Evolutionary conservation across 305 asterid genomes (phyloP), one percentile per base, ranked within the genome.

Genomic region (Fraxinus baroniana): DNA sequence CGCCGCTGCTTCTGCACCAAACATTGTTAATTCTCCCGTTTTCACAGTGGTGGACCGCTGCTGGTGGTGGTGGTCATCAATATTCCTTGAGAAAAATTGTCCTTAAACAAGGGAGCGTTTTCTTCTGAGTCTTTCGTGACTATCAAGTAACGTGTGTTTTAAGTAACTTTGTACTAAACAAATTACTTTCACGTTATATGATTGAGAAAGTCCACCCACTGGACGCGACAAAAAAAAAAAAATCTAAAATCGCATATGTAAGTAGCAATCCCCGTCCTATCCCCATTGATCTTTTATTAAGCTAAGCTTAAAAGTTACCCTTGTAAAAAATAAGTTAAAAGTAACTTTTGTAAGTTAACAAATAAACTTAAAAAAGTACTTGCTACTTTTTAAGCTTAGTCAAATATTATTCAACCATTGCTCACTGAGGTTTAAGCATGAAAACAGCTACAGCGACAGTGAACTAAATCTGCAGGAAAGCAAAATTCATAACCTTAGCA

Each of bases 1-100:
- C 91, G 91, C 79, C 93, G 94, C 18, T 92, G 97, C 83, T 91
- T 89, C 83, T 93, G 97, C 86, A 78, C 74, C 22, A 86, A 20
- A 44, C 89, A 79, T 20, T 92, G 97, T 74, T 92, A 71, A 84
- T 10, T 30, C 39, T 7, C 74, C 71, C 46, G 32, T 9, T 32
- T 26, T 24, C n/a, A 12, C 7, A 28, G 7, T 8, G 20, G 35
- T 10, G 24, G 71, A 8, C 13, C 5, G 18, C 36, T 66, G 74
- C 35, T 64, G 32, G 32, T 30, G 32, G 3, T 30, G 32, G 72
- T 22, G n/a, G 36, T 4, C 2, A 0, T 24, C 73, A 22, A 26
- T 18, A 24, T 22, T 62, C 72, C 72, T 62, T 24, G 15, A 5
- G 20, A 28, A 15, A 9, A 64, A 22, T 10, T 64, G 72, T 26